Conservation (phyloP, 306 rosid genomes). For the Gleditsia sinensis region DNA sequence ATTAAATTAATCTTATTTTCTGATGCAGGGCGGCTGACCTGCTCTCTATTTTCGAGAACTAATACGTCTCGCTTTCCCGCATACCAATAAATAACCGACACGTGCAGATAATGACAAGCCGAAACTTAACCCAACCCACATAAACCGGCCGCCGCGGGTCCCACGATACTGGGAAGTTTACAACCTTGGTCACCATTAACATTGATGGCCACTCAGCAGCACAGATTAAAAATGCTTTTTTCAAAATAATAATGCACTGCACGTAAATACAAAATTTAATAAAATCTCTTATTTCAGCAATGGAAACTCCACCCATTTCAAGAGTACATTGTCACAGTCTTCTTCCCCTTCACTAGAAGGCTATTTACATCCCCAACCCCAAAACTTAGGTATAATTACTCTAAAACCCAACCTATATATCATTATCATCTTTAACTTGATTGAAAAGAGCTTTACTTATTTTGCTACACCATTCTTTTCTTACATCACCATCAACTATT, state of each 20-base stretch:
- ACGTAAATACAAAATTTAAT: background rate
- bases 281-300: slow-evolving; percentile 38
- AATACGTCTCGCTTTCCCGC: slow-evolving; percentile 38
- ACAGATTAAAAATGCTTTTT: too few species aligned
- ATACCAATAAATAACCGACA: background rate
- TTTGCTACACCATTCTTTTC: slow-evolving; percentile 29
- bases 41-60: slow-evolving; percentile 48
- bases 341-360: background rate
- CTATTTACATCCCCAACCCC: slow-evolving; percentile 58
- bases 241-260: background rate
- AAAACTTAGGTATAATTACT: slow-evolving; percentile 62
- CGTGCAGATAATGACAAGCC: slow-evolving; percentile 21
- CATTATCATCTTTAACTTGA: slow-evolving; percentile 11
- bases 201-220: background rate
- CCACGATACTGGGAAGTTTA: background rate
- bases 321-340: slow-evolving; percentile 49
- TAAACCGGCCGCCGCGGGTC: slow-evolving; percentile 45
- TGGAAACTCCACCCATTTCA: slow-evolving; percentile 38
- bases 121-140: slow-evolving; percentile 28
- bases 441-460: slow-evolving; percentile 35
- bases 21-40: slow-evolving; percentile 65
- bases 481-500: slow-evolving; percentile 28
- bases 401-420: slow-evolving; percentile 33
- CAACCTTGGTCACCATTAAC: background rate
- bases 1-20: background rate